phyloP scores from a whole-genome alignment of 1,284 basidiomycete species.

The Ustilago nuda region DNA sequence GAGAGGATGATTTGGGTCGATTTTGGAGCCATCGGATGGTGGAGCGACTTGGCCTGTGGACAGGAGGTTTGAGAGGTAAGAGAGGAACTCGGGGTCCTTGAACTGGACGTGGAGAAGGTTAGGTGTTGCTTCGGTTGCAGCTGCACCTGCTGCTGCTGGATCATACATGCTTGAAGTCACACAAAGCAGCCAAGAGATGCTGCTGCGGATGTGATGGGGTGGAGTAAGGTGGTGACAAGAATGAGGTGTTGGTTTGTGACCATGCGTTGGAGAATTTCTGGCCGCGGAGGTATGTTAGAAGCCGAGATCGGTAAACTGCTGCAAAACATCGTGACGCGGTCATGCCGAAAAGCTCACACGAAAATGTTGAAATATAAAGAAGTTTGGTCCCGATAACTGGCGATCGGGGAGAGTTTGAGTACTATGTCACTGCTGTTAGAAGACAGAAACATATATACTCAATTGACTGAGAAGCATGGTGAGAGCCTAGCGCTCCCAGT shows the following conservation, averaged over 20 bases:
- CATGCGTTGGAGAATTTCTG: slow-evolving; percentile 15
- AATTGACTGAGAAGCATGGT: too few species aligned
- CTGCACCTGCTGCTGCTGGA: not conserved
- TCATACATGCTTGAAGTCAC: slow-evolving; percentile 13
- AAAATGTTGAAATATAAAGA: not conserved
- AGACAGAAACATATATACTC: too few species aligned
- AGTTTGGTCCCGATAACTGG: too few species aligned
- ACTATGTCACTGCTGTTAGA: too few species aligned
- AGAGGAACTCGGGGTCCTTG: slow-evolving; percentile 63
- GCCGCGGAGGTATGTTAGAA: slow-evolving; percentile 5
- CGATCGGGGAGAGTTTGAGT: too few species aligned
- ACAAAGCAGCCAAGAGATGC: not conserved
- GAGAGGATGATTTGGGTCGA: slow-evolving; percentile 32
- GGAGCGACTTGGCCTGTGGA: slow-evolving; percentile 13
- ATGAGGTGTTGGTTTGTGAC: slow-evolving; percentile 1
- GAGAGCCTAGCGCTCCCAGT: too few species aligned
- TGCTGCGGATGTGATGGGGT: not conserved
- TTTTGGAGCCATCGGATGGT: slow-evolving; percentile 10
- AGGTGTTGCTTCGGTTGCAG: slow-evolving; percentile 20
- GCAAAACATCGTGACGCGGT: slow-evolving; percentile 28
- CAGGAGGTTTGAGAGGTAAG: slow-evolving; percentile 52
- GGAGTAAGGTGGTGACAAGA: not conserved
- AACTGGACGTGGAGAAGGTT: slow-evolving; percentile 61
- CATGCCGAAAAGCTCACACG: slow-evolving; percentile 21
- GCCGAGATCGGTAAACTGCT: slow-evolving; percentile 6